Base-by-base conservation (phyloP, 495 filamentous ascomycete genomes). In the Hypoxylon trugodes region DNA sequence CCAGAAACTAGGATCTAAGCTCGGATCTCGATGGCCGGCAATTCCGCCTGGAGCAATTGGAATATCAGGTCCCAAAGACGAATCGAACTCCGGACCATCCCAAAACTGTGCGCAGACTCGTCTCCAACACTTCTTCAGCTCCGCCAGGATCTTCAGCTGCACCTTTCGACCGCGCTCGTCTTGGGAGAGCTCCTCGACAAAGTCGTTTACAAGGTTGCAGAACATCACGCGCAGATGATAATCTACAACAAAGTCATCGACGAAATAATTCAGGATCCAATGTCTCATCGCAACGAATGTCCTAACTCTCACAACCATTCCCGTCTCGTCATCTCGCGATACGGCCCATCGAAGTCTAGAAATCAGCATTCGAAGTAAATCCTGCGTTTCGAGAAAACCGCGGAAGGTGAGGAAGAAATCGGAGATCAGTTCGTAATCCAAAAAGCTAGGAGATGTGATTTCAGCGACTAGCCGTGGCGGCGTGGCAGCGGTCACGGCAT, bases 351-450 rank as follows among this genome's bases (percentile, higher is more conserved):
- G 82, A 36, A 98, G 79, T 2, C 95, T 88, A 1, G 91, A 88
- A 52, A 97, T 82, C 6, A 99, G 80, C 78, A 96, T 89, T 41
- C 87, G 85, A 10, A 95, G 82, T 2, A 99, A 82, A 61, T 93
- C 89, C 10, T 80, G 78, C 0, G 90, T 79, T 1, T 90, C 85
- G 54, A 98, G 77, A 68, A 96, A 99, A 5, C 87, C 83, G 19
- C 95, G 91, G 65, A 90, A 98, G 1, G 96, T 98, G 32, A 98
- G 86, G 69, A 99, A 99, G 79, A 99, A 99, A 74, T 98, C 95
- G 0, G 96, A 97, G 1, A 99, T 83, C 4, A 99, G 84, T 70
- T 98, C 94, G 74, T 99, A 99, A 73, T 99, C 95, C 60, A 99
- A 85, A 73, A 98, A 97, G 43, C 86, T 90, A 15, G 93, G 91